A percentile compares a stretch with the other conserved stretches of the same genome.
phyloP scores from a whole-genome alignment of 495 filamentous ascomycete species.

The Hypoxylon fragiforme region DNA sequence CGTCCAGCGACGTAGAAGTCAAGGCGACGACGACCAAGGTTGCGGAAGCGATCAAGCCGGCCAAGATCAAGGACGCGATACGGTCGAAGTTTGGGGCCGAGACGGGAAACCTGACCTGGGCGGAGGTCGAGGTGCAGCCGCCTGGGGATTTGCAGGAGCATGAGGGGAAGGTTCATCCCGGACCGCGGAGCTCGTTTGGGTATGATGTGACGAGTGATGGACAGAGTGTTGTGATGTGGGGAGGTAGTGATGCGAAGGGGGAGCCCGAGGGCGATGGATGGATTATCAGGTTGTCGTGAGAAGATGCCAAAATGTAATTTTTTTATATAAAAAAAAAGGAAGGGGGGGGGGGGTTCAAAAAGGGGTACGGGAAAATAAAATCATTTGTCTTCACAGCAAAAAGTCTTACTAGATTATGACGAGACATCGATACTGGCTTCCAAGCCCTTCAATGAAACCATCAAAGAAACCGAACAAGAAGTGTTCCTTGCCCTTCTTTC shows the following conservation, averaged over 20 bases:
- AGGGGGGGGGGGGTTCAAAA: no score
- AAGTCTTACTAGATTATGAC: no score
- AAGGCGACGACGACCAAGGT: constrained; percentile 16
- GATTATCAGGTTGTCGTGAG: constrained; percentile 48
- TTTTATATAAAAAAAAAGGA: no score
- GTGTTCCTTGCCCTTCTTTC: constrained; percentile 1
- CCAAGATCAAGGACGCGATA: constrained; percentile 56
- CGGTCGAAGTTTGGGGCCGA: constrained; percentile 45
- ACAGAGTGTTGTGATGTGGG: constrained; percentile 54
- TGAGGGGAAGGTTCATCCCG: constrained; percentile 56
- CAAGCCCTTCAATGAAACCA: background rate
- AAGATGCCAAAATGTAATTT: background rate
- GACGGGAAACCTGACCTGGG: constrained; percentile 50
- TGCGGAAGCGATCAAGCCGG: constrained; percentile 42
- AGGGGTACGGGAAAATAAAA: no score
- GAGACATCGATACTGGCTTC: no score
- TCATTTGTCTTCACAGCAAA: no score
- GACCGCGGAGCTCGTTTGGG: constrained; percentile 53
- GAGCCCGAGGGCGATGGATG: constrained; percentile 57
- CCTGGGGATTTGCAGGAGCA: constrained; percentile 42
- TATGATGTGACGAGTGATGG: constrained; percentile 47
- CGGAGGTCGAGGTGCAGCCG: constrained; percentile 50
- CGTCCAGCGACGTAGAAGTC: constrained; percentile 34
- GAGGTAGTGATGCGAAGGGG: constrained; percentile 53
- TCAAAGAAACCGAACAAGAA: background rate